A percentile compares a stretch with the other conserved stretches of the same genome.
These are phyloP conservation scores for Pleurotus cornucopiae DNA, from an alignment of 768 basidiomycete species.

Conservation along the genomic window DNA sequence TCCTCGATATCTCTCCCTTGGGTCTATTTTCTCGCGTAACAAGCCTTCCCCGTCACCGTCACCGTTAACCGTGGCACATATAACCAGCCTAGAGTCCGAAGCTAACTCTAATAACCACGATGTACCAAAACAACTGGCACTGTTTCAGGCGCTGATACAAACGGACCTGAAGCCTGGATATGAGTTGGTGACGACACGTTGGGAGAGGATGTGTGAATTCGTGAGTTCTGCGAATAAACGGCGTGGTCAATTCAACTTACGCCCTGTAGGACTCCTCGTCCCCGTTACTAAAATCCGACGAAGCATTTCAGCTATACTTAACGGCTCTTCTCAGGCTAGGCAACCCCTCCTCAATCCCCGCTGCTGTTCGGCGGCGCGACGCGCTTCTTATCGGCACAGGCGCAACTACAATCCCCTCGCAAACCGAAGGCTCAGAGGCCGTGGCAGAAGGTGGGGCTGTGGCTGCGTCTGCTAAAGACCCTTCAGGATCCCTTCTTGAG, in stretches of 20 bases:
- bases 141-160: slow-evolving; percentile 63
- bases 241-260: slow-evolving; percentile 8
- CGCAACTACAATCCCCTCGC: slow-evolving; percentile 12
- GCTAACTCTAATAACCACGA: slow-evolving; percentile 73
- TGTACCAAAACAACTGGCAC: slow-evolving; percentile 61
- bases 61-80: slow-evolving; percentile 62
- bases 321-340: slow-evolving; percentile 58
- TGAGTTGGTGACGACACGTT: slow-evolving; percentile 69
- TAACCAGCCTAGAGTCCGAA: slow-evolving; percentile 72
- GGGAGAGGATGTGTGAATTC: slow-evolving; percentile 83
- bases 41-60: slow-evolving; percentile 45
- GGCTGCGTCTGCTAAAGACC: slow-evolving; percentile 4
- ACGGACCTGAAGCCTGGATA: slow-evolving; percentile 66
- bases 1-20: slow-evolving; percentile 30
- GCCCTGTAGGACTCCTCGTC: slow-evolving; percentile 56
- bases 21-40: slow-evolving; percentile 44
- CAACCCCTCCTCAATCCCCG: slow-evolving; percentile 49
- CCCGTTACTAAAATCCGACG: slow-evolving; percentile 64
- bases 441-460: not conserved
- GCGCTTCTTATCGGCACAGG: slow-evolving; percentile 43
- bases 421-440: slow-evolving; percentile 10
- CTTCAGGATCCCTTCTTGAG: slow-evolving; percentile 5
- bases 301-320: slow-evolving; percentile 76
- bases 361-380: slow-evolving; percentile 70
- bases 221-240: slow-evolving; percentile 39